Base-by-base conservation (phyloP, 352 stramenopile species). In the Globisporangium radiosum region DNA sequence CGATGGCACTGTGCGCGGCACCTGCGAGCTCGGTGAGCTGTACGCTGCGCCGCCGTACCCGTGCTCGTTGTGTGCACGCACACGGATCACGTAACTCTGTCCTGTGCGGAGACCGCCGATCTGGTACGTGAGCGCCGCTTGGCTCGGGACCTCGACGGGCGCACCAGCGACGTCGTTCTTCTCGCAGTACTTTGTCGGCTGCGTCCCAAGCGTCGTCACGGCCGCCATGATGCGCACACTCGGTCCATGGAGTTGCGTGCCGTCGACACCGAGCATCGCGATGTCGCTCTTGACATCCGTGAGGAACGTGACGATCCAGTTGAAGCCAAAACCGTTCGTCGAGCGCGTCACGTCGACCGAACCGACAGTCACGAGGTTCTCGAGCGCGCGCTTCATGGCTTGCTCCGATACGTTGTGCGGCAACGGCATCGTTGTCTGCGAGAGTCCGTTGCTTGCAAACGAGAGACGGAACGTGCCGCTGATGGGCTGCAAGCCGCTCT, bases 271-370 rank as follows among this genome's bases (percentile, higher is more conserved):
- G 11, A 98, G 72, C 5, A 97, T 60, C 10, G 75, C 80, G 8
- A 96, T 67, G 11, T 96, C 77, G 50, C 72, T 75, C 37, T 79
- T 88, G 19, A 95, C 66, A 13, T 97, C 88, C 11, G 73, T 89
- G 10, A 96, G 17, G 69, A 99, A 99, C 9, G 85, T 98, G 36
- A 99, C 78, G 44, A 96, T 65, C 88, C 95, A 99, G 60, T 98
- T 98, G 73, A 90, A 96, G 0, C 96, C 96, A 69, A 97, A 98
- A 42, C 95, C 96, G 61, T 99, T 99, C 3, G 43, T 4, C 11
- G 78, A 87, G 4, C 90, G 72, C 2, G 70, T 84, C 3, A 99
- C 94, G 39, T 85, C 74, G 3, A 99, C 94, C 51, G 88, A 71
- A 11, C 87, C 81, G 57, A 99, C 78, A 0, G 89, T 94, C 47